A percentile compares a stretch with the other conserved stretches of the same genome.
Conservation (phyloP, 1,139 yeast genomes). For the Blastobotrys capitulatus region DNA sequence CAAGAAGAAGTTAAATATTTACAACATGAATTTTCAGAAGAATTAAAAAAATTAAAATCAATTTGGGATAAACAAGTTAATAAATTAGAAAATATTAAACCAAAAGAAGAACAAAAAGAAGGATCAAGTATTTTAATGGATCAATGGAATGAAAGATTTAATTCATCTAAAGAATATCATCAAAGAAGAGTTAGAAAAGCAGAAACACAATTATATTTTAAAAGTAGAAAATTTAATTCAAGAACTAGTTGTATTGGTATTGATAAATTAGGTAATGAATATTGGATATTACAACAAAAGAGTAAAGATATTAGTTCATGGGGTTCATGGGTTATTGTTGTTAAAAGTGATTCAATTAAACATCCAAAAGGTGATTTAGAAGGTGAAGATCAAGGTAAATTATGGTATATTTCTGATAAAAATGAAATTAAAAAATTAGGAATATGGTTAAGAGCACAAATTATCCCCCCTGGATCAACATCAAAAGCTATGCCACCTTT, state of each 20-base stretch:
- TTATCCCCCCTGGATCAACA: conserved; percentile 1
- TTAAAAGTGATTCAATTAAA: neutral
- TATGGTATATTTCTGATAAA: conserved; percentile 9
- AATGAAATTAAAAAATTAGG: conserved; percentile 5
- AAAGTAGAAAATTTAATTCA: conserved; percentile 26
- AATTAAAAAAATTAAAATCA: conserved; percentile 24
- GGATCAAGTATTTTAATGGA: conserved; percentile 13
- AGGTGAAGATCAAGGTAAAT: conserved; percentile 4
- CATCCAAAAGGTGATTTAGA: conserved; percentile 7
- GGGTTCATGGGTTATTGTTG: conserved; percentile 31
- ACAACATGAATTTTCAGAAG: conserved; percentile 24
- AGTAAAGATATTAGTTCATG: conserved; percentile 26
- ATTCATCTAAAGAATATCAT: conserved; percentile 22
- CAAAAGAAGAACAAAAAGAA: too few relatives aligned
- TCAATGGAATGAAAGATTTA: conserved; percentile 24
- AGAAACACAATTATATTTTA: conserved; percentile 26
- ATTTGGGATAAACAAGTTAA: conserved; percentile 25
- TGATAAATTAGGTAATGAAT: conserved; percentile 33
- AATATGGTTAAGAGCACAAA: conserved; percentile 7
- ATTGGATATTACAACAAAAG: conserved; percentile 37
- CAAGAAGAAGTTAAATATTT: conserved; percentile 25
- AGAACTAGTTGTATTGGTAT: conserved; percentile 33
- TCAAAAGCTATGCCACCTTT: conserved; percentile 7
- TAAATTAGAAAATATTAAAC: conserved; percentile 25
- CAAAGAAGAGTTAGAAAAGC: conserved; percentile 24